Base-by-base conservation (phyloP, 768 basidiomycete species). In the Pisolithus microcarpus region DNA sequence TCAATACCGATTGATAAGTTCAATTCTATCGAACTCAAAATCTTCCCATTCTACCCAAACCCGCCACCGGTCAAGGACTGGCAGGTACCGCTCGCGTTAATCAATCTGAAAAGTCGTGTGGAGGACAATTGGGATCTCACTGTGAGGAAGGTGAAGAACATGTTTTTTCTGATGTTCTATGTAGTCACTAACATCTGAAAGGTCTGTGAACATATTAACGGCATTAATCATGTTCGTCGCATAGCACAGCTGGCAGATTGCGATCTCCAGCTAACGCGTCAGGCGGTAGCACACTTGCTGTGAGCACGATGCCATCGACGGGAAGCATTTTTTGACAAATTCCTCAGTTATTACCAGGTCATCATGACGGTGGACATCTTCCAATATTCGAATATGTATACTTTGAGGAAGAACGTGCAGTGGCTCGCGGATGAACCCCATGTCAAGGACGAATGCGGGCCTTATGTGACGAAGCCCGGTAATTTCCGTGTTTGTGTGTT, bases 61-160 rank as follows among this genome's bases (percentile, higher is more conserved):
- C 95, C 96, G 16, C 86, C 87, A 0, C 72, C 76, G 4, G 90
- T 97, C 11, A 80, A 84, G 56, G 90, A 96, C 60, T 99, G 96
- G 96, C 84, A 89, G 72, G 96, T 98, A 2, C 96, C 96, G 1
- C 73, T 98, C 7, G 82, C 92, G 1, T 75, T 98, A 6, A 88
- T 96, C 52, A 85, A 90, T 60, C 72, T 98, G 28, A 73, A 79
- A 1, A 87, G 82, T 56, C 75, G 92, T 53, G 77, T 85, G 28
- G 91, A 96, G 59, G 83, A 84, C 19, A 95, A 92, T 59, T 98
- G 96, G 96, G 96, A 99, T 68, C 74, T 98, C 38, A 95, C 96
- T 5, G 87, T 97, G 73, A 78, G 78, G 44, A 91, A 91, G 76
- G 90, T 87, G 48, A 15, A 38, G 38, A 18, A 43, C 19, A 28